These are phyloP conservation scores for Boletus reticuloceps DNA, from an alignment of 768 basidiomycete genomes.

Conservation along the genomic window DNA sequence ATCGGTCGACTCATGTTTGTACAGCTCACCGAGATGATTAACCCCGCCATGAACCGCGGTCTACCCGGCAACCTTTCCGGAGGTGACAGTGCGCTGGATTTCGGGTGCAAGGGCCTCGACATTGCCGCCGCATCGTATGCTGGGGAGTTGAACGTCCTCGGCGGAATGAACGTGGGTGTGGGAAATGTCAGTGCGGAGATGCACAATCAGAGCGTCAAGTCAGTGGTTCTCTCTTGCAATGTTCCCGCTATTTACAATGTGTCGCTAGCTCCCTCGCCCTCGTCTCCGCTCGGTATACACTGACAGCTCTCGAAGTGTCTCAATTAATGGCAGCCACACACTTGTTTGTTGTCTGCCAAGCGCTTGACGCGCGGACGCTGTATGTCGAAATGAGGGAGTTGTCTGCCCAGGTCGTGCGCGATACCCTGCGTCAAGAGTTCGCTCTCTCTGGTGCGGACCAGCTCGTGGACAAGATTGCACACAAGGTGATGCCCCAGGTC, in stretches of 20 bases:
- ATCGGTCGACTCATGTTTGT: constrained; percentile 69
- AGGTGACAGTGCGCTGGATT: constrained; percentile 78
- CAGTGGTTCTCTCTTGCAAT: constrained; percentile 24
- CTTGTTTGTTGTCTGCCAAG: constrained; percentile 75
- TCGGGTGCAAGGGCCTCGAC: constrained; percentile 81
- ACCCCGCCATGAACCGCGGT: constrained; percentile 67
- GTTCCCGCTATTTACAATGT: not conserved
- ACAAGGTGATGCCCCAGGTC: constrained; percentile 40
- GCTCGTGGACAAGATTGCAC: constrained; percentile 12
- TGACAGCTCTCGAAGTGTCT: constrained; percentile 75
- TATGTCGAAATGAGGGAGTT: constrained; percentile 58
- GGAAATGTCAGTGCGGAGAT: constrained; percentile 87
- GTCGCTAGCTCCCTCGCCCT: constrained; percentile 71
- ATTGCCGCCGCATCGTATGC: constrained; percentile 82
- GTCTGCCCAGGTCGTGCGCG: constrained; percentile 20
- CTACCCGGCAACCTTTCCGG: constrained; percentile 78
- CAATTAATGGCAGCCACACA: constrained; percentile 73
- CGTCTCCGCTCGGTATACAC: constrained; percentile 77
- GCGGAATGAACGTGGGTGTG: constrained; percentile 71
- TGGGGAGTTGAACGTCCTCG: constrained; percentile 77
- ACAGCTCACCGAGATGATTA: constrained; percentile 57
- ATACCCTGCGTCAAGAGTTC: constrained; percentile 15
- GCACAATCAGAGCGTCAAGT: constrained; percentile 94
- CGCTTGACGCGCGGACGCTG: constrained; percentile 79
- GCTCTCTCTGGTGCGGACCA: constrained; percentile 7